phyloP scores from a whole-genome alignment of 2,329 filamentous ascomycete species.

The Aspergillus glaucus region DNA sequence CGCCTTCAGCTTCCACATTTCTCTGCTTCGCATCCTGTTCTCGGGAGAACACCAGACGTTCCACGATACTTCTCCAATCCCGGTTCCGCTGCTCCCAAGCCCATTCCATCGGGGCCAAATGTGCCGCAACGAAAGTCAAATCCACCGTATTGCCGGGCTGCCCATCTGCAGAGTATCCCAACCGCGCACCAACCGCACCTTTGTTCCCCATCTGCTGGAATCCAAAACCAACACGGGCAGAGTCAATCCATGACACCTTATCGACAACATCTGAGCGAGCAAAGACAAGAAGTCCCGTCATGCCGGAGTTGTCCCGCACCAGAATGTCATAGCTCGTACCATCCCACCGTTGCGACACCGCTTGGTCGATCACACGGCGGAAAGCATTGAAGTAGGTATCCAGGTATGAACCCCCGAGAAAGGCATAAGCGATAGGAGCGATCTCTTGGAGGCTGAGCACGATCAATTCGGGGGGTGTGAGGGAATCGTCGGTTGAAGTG shows the following conservation, averaged over 20 bases:
- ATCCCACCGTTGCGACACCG: slow-evolving; percentile 45
- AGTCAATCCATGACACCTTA: slow-evolving; percentile 60
- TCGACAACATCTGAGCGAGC: slow-evolving; percentile 55
- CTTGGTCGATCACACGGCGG: slow-evolving; percentile 64
- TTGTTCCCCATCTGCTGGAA: slow-evolving; percentile 90
- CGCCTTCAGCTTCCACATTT: slow-evolving; percentile 30
- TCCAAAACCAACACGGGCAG: slow-evolving; percentile 79
- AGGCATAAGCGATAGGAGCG: slow-evolving; percentile 74
- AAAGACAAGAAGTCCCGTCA: slow-evolving; percentile 86
- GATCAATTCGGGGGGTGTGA: slow-evolving; percentile 59
- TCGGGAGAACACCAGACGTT: slow-evolving; percentile 65
- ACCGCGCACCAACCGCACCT: slow-evolving; percentile 74
- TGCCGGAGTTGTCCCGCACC: slow-evolving; percentile 68
- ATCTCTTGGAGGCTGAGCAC: slow-evolving; percentile 77
- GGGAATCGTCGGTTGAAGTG: slow-evolving; percentile 41
- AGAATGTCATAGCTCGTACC: slow-evolving; percentile 61
- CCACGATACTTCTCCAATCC: slow-evolving; percentile 82
- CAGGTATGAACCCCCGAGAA: slow-evolving; percentile 77
- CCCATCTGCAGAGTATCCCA: slow-evolving; percentile 49
- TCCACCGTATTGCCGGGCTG: slow-evolving; percentile 48
- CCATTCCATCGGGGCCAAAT: slow-evolving; percentile 83
- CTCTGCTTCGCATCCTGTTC: slow-evolving; percentile 5
- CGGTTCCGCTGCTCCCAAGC: slow-evolving; percentile 68
- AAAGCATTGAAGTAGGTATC: slow-evolving; percentile 69
- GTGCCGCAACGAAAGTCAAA: slow-evolving; percentile 80